These are phyloP conservation scores for Neofusicoccum sp. DNA, from an alignment of 2,329 filamentous ascomycete species.

Conservation along the genomic window DNA sequence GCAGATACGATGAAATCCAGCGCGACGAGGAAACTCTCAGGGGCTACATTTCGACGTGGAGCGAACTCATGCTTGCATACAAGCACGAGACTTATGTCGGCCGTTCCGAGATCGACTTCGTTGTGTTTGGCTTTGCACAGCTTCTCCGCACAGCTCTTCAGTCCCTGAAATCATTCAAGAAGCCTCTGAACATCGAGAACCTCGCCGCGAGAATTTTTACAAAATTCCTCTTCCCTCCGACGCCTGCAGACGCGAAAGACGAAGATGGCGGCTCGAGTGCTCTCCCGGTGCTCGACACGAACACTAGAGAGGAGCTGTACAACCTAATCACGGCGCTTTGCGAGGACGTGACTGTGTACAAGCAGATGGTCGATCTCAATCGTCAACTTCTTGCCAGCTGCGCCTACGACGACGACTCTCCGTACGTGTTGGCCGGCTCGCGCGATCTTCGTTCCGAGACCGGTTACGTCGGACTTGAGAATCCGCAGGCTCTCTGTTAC, in stretches of 20 bases:
- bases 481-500: slow-evolving; percentile 95
- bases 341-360: slow-evolving; percentile 33
- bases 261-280: neutral
- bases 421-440: slow-evolving; percentile 58
- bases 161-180: slow-evolving; percentile 45
- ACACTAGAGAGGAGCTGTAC: slow-evolving; percentile 41
- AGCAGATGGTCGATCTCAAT: slow-evolving; percentile 33
- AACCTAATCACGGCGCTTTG: slow-evolving; percentile 37
- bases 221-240: slow-evolving; percentile 39
- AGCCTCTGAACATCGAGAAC: slow-evolving; percentile 32
- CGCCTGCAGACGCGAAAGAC: neutral
- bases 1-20: slow-evolving; percentile 36
- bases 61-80: slow-evolving; percentile 36
- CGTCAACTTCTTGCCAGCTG: slow-evolving; percentile 28
- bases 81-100: slow-evolving; percentile 39
- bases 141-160: slow-evolving; percentile 42
- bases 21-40: slow-evolving; percentile 36
- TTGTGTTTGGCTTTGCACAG: slow-evolving; percentile 44
- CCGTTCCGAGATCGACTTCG: slow-evolving; percentile 36
- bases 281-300: slow-evolving; percentile 39
- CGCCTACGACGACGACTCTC: slow-evolving; percentile 50
- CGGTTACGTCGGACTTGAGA: slow-evolving; percentile 86
- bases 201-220: slow-evolving; percentile 30
- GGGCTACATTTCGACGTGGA: slow-evolving; percentile 35
- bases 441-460: slow-evolving; percentile 73